Evolutionary conservation across 331 rosid genomes (phyloP).

Genomic region (Prunus yedoensis): DNA sequence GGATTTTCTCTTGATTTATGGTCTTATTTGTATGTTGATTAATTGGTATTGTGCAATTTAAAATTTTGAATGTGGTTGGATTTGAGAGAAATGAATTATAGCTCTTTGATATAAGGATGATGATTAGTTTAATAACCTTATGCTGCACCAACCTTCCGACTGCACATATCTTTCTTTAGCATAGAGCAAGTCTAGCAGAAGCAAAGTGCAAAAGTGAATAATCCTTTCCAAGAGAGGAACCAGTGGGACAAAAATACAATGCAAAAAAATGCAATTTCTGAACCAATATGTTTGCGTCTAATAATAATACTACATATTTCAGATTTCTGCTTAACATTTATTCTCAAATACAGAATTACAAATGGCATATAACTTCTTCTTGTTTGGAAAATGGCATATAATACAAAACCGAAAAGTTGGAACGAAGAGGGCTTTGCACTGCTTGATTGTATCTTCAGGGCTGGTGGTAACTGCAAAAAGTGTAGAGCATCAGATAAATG

Average conservation of each 20-base stretch:
- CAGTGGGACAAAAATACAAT: constrained; percentile 10
- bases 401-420: not conserved
- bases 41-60: too few species aligned
- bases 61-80: too few species aligned
- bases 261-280: not conserved
- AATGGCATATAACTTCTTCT: not conserved
- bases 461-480: constrained; percentile 63
- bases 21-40: too few species aligned
- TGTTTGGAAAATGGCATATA: constrained; percentile 4
- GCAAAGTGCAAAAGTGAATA: not conserved
- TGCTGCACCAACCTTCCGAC: too few species aligned
- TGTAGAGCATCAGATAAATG: not conserved
- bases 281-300: not conserved
- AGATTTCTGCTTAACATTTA: not conserved
- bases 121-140: too few species aligned
- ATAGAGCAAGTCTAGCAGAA: not conserved
- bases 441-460: constrained; percentile 75
- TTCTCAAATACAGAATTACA: constrained; percentile 17
- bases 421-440: constrained; percentile 65
- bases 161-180: too few species aligned
- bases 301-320: not conserved
- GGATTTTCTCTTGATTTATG: too few species aligned
- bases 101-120: too few species aligned
- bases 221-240: not conserved
- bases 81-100: too few species aligned